phyloP scores from a whole-genome alignment of 2,329 filamentous ascomycete genomes.

The Byssothecium circinans region DNA sequence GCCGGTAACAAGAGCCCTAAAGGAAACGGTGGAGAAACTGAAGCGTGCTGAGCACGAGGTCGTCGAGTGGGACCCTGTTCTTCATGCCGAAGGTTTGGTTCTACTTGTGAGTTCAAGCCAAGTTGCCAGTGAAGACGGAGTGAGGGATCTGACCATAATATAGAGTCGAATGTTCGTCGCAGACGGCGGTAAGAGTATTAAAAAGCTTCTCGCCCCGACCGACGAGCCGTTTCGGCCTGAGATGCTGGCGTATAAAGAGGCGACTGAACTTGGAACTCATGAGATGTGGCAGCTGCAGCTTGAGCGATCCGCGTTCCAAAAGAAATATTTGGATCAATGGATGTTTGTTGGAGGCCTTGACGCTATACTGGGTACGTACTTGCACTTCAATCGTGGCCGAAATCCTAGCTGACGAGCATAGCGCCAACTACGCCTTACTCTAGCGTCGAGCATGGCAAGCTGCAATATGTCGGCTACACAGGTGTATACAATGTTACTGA shows the following conservation, averaged over 20 bases:
- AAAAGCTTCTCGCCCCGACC: constrained; percentile 44
- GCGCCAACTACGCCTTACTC: constrained; percentile 51
- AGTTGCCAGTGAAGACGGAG: background rate
- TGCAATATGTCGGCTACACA: constrained; percentile 51
- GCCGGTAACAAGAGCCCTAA: constrained; percentile 58
- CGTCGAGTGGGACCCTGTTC: constrained; percentile 58
- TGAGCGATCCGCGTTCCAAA: constrained; percentile 48
- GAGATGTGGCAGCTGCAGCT: constrained; percentile 55
- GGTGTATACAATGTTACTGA: constrained; percentile 54
- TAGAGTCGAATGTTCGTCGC: constrained; percentile 51
- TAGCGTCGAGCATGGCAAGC: constrained; percentile 46
- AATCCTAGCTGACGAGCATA: constrained; percentile 15
- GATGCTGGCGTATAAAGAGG: constrained; percentile 50
- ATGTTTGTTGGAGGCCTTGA: constrained; percentile 46
- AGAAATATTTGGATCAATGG: constrained; percentile 51
- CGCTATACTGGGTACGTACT: constrained; percentile 44
- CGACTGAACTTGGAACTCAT: constrained; percentile 47
- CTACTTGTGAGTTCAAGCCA: constrained; percentile 46
- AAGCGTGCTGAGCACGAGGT: constrained; percentile 56
- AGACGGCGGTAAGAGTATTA: constrained; percentile 54
- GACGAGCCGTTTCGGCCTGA: constrained; percentile 53
- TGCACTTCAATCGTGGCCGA: background rate
- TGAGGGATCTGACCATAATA: constrained; percentile 1
- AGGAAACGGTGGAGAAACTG: constrained; percentile 57
- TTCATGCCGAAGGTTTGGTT: constrained; percentile 56